Evolutionary conservation across 768 basidiomycete species (phyloP).

Genomic region (Boletus reticuloceps): DNA sequence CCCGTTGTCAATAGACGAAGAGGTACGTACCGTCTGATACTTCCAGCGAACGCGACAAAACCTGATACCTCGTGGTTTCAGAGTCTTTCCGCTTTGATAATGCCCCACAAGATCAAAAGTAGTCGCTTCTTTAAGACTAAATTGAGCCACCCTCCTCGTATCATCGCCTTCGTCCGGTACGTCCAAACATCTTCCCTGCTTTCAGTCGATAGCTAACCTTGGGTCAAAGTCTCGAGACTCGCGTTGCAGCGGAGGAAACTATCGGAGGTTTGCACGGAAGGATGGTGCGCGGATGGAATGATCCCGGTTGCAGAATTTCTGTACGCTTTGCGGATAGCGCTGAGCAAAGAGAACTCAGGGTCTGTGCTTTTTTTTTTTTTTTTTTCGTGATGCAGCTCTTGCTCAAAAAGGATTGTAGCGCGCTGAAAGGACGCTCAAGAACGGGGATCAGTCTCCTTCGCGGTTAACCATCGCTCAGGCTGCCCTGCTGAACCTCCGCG

Average conservation of each 20-base stretch:
- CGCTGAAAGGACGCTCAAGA: constrained; percentile 55
- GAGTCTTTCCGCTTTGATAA: constrained; percentile 65
- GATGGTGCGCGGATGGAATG: constrained; percentile 78
- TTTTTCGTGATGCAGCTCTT: neutral
- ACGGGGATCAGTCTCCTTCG: constrained; percentile 60
- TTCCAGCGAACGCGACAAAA: neutral
- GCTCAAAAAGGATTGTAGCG: constrained; percentile 42
- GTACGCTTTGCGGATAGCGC: constrained; percentile 78
- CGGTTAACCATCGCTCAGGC: constrained; percentile 78
- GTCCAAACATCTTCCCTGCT: constrained; percentile 10
- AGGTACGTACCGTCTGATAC: constrained; percentile 41
- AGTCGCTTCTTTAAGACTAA: constrained; percentile 80
- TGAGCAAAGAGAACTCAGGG: constrained; percentile 75
- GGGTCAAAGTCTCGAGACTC: constrained; percentile 59
- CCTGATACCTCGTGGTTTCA: constrained; percentile 20
- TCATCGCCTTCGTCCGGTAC: constrained; percentile 80
- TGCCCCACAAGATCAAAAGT: constrained; percentile 69
- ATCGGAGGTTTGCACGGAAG: constrained; percentile 77
- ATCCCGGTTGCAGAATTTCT: constrained; percentile 71
- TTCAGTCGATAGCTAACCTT: neutral
- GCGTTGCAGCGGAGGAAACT: constrained; percentile 70
- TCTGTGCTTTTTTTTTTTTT: constrained; percentile 32
- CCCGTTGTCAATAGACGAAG: constrained; percentile 67
- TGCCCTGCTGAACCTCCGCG: constrained; percentile 70
- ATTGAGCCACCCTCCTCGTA: constrained; percentile 70